These are phyloP conservation scores for Geotrichum citri-aurantii DNA, from an alignment of 1,139 yeast species.

Conservation along the genomic window DNA sequence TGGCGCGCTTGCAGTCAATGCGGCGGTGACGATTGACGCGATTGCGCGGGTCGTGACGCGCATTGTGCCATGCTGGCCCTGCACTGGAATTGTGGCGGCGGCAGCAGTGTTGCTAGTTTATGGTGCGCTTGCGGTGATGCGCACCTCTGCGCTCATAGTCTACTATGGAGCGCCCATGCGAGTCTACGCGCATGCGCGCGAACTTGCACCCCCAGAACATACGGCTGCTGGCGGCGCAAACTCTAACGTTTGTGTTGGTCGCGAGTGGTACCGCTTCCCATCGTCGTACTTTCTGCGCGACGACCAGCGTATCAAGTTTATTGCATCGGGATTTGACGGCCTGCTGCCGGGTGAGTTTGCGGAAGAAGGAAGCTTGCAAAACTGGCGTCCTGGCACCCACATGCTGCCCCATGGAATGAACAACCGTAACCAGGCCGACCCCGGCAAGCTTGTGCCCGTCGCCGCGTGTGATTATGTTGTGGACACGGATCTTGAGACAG, in stretches of 20 bases:
- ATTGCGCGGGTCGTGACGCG: not conserved
- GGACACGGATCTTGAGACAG: slow-evolving; percentile 30
- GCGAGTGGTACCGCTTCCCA: slow-evolving; percentile 95
- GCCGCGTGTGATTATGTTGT: slow-evolving; percentile 35
- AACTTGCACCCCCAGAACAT: not conserved
- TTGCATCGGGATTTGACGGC: slow-evolving; percentile 77
- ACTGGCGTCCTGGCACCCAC: slow-evolving; percentile 31
- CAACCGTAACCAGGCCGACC: slow-evolving; percentile 50
- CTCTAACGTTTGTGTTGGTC: slow-evolving; percentile 69
- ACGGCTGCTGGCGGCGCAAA: slow-evolving; percentile 35
- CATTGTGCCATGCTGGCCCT: not conserved
- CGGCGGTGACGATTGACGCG: slow-evolving; percentile 45
- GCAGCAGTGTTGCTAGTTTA: slow-evolving; percentile 3
- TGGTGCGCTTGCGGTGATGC: slow-evolving; percentile 25
- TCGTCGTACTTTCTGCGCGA: slow-evolving; percentile 74
- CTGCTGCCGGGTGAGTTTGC: slow-evolving; percentile 80
- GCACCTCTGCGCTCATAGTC: slow-evolving; percentile 33
- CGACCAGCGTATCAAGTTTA: slow-evolving; percentile 56
- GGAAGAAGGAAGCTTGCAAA: slow-evolving; percentile 37
- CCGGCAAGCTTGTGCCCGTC: slow-evolving; percentile 26
- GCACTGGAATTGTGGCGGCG: not conserved
- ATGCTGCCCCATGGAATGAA: slow-evolving; percentile 61
- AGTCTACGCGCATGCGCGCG: slow-evolving; percentile 25
- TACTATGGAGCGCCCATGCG: slow-evolving; percentile 38
- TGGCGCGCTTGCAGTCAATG: slow-evolving; percentile 58